These are phyloP conservation scores for Rhodamnia argentea DNA, from an alignment of 345 rosid genomes.

Conservation along the genomic window DNA sequence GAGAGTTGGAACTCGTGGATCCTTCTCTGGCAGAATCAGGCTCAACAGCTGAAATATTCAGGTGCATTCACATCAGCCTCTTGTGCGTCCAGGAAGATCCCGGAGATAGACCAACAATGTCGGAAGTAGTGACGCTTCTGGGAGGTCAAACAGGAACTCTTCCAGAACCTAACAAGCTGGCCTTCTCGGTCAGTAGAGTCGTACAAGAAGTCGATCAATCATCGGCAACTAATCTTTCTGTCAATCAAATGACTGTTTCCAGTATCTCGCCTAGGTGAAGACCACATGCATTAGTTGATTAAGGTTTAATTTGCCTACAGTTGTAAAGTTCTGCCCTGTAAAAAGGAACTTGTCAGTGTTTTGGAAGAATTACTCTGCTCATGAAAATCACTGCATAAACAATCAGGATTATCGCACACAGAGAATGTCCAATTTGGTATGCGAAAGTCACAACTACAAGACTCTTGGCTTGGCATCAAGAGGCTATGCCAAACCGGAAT, in stretches of 20 bases:
- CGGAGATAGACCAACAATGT: slow-evolving; percentile 39
- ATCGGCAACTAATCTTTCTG: background rate
- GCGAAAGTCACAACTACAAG: background rate
- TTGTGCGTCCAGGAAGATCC: slow-evolving; percentile 11
- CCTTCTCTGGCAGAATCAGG: slow-evolving; percentile 11
- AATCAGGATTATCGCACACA: background rate
- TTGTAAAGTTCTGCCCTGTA: background rate
- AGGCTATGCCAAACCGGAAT: background rate
- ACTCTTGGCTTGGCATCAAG: background rate
- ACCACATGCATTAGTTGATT: background rate
- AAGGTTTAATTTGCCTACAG: background rate
- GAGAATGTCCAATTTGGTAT: background rate
- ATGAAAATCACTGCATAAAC: background rate
- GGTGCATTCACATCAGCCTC: slow-evolving; percentile 36
- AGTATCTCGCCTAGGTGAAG: slow-evolving; percentile 1
- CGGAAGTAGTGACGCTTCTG: slow-evolving; percentile 21
- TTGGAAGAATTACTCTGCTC: background rate
- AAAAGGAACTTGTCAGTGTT: background rate
- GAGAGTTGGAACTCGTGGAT: slow-evolving; percentile 27
- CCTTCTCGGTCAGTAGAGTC: slow-evolving; percentile 4
- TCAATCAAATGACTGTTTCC: slow-evolving; percentile 1
- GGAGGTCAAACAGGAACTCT: slow-evolving; percentile 11
- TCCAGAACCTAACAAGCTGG: slow-evolving; percentile 8
- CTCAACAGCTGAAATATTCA: slow-evolving; percentile 10
- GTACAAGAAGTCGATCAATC: background rate